phyloP scores from a whole-genome alignment of 179 eudicot genomes.

The Vitellaria paradoxa region DNA sequence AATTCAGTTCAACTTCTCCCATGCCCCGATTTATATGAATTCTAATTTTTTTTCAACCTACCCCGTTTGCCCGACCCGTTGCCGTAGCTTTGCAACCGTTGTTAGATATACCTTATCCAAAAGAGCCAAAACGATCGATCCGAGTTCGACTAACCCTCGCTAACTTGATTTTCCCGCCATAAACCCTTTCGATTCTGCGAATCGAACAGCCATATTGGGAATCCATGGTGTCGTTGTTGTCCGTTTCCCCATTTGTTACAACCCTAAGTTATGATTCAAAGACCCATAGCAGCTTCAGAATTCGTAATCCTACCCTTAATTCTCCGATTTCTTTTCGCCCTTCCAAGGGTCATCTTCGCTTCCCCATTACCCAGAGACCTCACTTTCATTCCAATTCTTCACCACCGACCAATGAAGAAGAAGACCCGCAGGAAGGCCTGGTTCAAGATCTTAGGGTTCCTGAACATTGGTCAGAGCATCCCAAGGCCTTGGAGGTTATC shows the following conservation, averaged over 20 bases:
- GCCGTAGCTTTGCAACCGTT: no score
- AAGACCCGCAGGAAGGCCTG: constrained; percentile 22
- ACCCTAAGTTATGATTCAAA: neutral
- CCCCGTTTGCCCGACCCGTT: no score
- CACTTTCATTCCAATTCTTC: constrained; percentile 20
- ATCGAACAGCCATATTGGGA: neutral
- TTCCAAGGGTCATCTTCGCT: neutral
- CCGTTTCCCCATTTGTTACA: neutral
- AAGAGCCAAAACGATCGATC: neutral
- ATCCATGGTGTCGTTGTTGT: constrained; percentile 13
- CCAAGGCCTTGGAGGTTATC: constrained; percentile 58
- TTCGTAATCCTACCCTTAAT: constrained; percentile 3
- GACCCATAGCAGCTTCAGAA: neutral
- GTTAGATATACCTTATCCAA: no score
- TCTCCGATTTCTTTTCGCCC: constrained; percentile 6
- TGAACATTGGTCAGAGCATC: constrained; percentile 55
- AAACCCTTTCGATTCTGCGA: neutral
- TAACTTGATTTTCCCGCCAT: constrained; percentile 13
- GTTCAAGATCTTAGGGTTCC: constrained; percentile 76
- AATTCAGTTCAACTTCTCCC: no score
- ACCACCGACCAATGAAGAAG: constrained; percentile 24
- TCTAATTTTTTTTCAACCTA: no score
- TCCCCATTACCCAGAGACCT: constrained; percentile 6
- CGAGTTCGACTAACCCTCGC: neutral
- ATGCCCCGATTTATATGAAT: no score